Base-by-base conservation (phyloP, 805 yeast genomes). In the Sugiyamaella marilandica region DNA sequence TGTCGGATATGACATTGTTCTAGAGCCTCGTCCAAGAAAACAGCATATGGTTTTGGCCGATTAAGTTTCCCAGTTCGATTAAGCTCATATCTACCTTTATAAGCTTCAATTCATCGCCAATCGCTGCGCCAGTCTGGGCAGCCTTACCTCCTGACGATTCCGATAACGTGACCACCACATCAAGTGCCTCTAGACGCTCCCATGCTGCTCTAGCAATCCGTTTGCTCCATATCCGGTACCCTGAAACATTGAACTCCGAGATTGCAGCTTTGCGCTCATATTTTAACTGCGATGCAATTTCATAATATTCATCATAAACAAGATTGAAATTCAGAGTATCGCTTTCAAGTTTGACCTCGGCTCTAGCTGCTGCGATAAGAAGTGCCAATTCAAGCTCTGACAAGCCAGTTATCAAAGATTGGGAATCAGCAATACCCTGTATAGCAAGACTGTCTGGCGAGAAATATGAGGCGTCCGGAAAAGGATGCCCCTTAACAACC, bases 351-450 rank as follows among this genome's bases (percentile, higher is more conserved):
- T 83, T 85, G 47, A 79, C 73, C 21, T 81, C 73, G 49, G 84
- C 83, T 44, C 97, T 74, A 0, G 95, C 87, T 0, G 91, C 84
- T 41, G 89, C 81, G 4, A 91, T 81, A 11, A 88, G 69, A 39
- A 92, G 63, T 14, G 85, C 78, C 45, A 85, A 65, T 62, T 92
- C 97, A 31, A 87, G 64, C 54, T 84, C 85, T 2, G 95, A 83
- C 35, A 90, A 67, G 0, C 78, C 71, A 29, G 66, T 57, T 1
- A 63, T 51, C 70, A 65, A 18, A 52, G 50, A 26, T 46, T 63
- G 60, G 0, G 65, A 55, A 24, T 55, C 63, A 2, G 67, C 59
- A 19, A 45, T 26, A 8, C 54, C 47, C 34, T 71, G 55, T 11
- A 36, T 45, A n/a, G 35, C 35, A 31, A 31, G 31, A 19, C 10